Evolutionary conservation across 2,329 filamentous ascomycete genomes (phyloP).

Genomic region (Zalaria sp.): DNA sequence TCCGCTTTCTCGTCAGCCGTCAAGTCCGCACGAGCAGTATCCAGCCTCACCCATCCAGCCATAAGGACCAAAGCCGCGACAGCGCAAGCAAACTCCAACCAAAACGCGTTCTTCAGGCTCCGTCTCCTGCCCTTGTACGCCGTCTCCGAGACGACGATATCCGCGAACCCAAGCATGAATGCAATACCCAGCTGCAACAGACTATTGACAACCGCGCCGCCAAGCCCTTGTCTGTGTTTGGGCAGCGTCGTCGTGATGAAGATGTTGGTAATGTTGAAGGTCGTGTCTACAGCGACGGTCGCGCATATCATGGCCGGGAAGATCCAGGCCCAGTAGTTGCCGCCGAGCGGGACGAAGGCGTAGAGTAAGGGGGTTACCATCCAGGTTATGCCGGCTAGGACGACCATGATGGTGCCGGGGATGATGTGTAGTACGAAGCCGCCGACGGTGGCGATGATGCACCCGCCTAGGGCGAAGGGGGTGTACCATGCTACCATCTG

Average conservation of each 20-base stretch:
- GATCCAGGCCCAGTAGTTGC: conserved; percentile 57
- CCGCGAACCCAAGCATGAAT: conserved; percentile 55
- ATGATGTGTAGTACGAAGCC: conserved; percentile 55
- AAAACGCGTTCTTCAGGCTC: conserved; percentile 8
- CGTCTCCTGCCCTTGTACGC: conserved; percentile 2
- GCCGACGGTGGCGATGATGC: conserved; percentile 47
- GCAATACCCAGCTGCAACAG: conserved; percentile 59
- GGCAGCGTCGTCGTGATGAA: conserved; percentile 61
- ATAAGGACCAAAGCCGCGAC: conserved; percentile 4
- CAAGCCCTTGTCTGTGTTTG: conserved; percentile 51
- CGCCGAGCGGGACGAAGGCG: conserved; percentile 41
- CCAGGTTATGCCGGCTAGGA: conserved; percentile 47
- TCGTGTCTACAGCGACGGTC: conserved; percentile 62
- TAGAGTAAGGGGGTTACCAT: conserved; percentile 47
- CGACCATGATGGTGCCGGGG: conserved; percentile 46
- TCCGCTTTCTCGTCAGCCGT: conserved; percentile 40
- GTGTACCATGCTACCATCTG: conserved; percentile 55
- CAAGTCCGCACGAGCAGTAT: conserved; percentile 38
- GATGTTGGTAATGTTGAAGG: conserved; percentile 61
- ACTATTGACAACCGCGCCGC: conserved; percentile 57
- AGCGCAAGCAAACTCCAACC: conserved; percentile 6
- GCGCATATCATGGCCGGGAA: conserved; percentile 57
- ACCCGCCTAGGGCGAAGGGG: conserved; percentile 54
- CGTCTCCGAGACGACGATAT: conserved; percentile 43
- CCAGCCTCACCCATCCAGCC: conserved; percentile 9